phyloP scores from a whole-genome alignment of 116 monocot species.

The Dioscorea cayenensis region DNA sequence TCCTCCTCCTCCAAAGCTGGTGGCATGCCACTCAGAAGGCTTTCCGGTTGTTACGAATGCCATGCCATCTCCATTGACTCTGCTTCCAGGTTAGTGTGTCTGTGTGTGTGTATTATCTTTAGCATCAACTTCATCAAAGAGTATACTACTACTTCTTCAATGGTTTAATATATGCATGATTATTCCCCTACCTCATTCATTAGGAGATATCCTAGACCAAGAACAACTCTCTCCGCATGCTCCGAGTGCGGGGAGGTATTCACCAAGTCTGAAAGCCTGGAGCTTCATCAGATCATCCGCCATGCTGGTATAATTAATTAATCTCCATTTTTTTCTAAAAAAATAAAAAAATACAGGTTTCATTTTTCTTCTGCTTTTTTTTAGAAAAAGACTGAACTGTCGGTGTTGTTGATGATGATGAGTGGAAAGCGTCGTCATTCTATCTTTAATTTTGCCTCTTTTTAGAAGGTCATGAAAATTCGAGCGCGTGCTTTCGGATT shows the following conservation, averaged over 20 bases:
- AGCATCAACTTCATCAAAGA: no score
- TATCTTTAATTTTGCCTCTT: background rate
- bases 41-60: constrained; percentile 97
- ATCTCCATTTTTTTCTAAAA: background rate
- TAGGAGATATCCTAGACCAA: constrained; percentile 67
- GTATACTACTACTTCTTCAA: no score
- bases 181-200: background rate
- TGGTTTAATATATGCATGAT: no score
- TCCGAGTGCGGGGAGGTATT: constrained; percentile 86
- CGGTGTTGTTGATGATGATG: no score
- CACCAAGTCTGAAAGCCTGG: constrained; percentile 70
- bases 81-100: constrained; percentile 7
- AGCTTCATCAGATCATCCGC: constrained; percentile 66
- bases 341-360: background rate
- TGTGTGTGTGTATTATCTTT: no score
- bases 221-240: constrained; percentile 60
- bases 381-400: background rate
- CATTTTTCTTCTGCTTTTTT: background rate
- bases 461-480: background rate
- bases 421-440: background rate
- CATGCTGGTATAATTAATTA: constrained; percentile 52
- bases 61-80: constrained; percentile 54
- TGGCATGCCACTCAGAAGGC: constrained; percentile 44
- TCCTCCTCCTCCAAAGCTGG: constrained; percentile 2
- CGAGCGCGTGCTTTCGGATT: background rate